These are phyloP conservation scores for Ceratocystis variospora DNA, from an alignment of 2,329 filamentous ascomycete genomes.

Conservation along the genomic window DNA sequence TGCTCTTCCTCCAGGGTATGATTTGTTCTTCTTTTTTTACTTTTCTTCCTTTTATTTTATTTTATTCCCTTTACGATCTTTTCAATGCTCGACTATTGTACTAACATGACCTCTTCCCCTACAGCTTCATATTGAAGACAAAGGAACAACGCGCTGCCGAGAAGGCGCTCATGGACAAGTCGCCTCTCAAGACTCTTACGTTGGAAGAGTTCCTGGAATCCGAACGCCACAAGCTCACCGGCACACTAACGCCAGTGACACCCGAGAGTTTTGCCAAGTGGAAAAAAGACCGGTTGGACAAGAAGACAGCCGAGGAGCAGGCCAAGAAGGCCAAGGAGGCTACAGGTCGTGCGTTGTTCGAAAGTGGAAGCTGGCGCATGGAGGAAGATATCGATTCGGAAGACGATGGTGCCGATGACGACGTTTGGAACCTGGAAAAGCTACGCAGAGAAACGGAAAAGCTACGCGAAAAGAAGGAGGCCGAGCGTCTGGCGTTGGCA, in stretches of 20 bases:
- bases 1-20: slow-evolving; percentile 82
- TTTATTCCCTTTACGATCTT: too few relatives aligned
- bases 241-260: slow-evolving; percentile 83
- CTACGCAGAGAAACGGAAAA: slow-evolving; percentile 75
- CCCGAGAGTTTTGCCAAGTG: slow-evolving; percentile 87
- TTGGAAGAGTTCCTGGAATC: slow-evolving; percentile 95
- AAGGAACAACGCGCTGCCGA: slow-evolving; percentile 93
- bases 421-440: slow-evolving; percentile 65
- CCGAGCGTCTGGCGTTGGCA: slow-evolving; percentile 36
- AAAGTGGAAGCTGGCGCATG: slow-evolving; percentile 83
- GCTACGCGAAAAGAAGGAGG: slow-evolving; percentile 59
- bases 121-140: slow-evolving; percentile 87
- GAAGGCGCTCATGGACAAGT: slow-evolving; percentile 92
- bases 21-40: slow-evolving; percentile 22
- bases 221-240: slow-evolving; percentile 87
- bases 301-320: slow-evolving; percentile 90
- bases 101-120: not conserved
- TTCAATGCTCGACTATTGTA: not conserved
- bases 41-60: not conserved
- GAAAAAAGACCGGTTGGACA: slow-evolving; percentile 88
- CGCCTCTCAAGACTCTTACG: slow-evolving; percentile 82
- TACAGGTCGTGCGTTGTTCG: slow-evolving; percentile 87
- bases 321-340: slow-evolving; percentile 86
- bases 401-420: slow-evolving; percentile 40
- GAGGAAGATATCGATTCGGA: slow-evolving; percentile 52